Base-by-base conservation (phyloP, 2,329 filamentous ascomycete species). In the Calonectria pseudoreteaudii region DNA sequence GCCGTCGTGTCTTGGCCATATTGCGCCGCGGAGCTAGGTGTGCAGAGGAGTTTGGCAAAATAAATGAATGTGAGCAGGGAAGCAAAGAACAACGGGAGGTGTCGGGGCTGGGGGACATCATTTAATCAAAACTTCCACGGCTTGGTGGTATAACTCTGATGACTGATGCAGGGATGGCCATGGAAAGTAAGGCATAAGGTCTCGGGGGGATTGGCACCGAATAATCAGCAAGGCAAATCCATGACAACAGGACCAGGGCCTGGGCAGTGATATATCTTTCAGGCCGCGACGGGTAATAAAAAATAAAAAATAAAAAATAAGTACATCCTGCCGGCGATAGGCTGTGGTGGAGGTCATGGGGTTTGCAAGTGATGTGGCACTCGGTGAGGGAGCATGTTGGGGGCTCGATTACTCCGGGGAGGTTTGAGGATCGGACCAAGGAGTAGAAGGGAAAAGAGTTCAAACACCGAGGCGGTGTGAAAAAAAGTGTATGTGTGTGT, bases 1-100 rank as follows among this genome's bases (percentile, higher is more conserved):
- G 84, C 79, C 72, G 68, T 56, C 64, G 71, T 73, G 78, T 75
- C 75, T 78, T 79, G 68, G 77, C 80, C 82, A 84, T 84, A 47
- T 70, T 69, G 77, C 74, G 66, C 47, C 62, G 70, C 34, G 65
- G 68, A 53, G 58, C 70, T 34, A 65, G 72, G 18, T 69, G 73
- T 56, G 66, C 68, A 62, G 28, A 31, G 66, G 31, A 72, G n/a
- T 47, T 64, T 18, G 34, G 28, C 20, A 58, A 65, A 34, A 38
- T 50, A 49, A 68, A 67, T 52, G 44, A 65, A 71, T 74, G 44
- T 64, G 60, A 23, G 53, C 31, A 23, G 67, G 65, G 53, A 68
- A 74, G 66, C 62, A 68, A 68, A 76, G 64, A 74, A 70, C 36
- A 78, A 70, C 68, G 69, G 41, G 23, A 77, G 73, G 67, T 66